A percentile compares a stretch with the other conserved stretches of the same genome.
These are phyloP conservation scores for Saussurea involucrata DNA, from an alignment of 129 eudicot species.

Conservation along the genomic window DNA sequence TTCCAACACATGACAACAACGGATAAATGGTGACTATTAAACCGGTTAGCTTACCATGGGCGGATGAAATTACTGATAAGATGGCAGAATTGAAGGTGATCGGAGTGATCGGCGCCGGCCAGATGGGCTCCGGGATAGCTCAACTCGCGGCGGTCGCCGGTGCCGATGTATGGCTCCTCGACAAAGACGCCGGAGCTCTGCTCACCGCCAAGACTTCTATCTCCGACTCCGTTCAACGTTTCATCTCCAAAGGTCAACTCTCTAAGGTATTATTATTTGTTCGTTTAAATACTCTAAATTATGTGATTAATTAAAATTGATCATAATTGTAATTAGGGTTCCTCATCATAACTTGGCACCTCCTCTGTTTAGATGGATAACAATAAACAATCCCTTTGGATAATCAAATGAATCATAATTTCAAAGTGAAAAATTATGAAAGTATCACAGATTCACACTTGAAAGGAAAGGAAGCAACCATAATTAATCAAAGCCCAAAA, in stretches of 20 bases:
- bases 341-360: background rate
- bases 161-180: slow-evolving; percentile 65
- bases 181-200: slow-evolving; percentile 57
- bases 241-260: slow-evolving; percentile 61
- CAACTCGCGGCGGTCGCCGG: slow-evolving; percentile 82
- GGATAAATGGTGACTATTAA: background rate
- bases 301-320: background rate
- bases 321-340: slow-evolving; percentile 2
- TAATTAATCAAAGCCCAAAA: too few species aligned
- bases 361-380: background rate
- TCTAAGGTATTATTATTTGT: slow-evolving; percentile 45
- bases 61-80: background rate
- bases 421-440: background rate
- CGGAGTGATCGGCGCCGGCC: slow-evolving; percentile 96
- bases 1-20: background rate
- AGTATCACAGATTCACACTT: too few species aligned
- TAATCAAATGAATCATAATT: background rate
- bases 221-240: slow-evolving; percentile 57
- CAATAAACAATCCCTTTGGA: too few species aligned
- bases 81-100: slow-evolving; percentile 54
- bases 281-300: background rate
- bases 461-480: too few species aligned
- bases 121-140: slow-evolving; percentile 97
- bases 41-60: background rate
- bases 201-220: slow-evolving; percentile 42